Evolutionary conservation across 805 yeast genomes (phyloP).

Genomic region (Kodamaea lidongshanica): DNA sequence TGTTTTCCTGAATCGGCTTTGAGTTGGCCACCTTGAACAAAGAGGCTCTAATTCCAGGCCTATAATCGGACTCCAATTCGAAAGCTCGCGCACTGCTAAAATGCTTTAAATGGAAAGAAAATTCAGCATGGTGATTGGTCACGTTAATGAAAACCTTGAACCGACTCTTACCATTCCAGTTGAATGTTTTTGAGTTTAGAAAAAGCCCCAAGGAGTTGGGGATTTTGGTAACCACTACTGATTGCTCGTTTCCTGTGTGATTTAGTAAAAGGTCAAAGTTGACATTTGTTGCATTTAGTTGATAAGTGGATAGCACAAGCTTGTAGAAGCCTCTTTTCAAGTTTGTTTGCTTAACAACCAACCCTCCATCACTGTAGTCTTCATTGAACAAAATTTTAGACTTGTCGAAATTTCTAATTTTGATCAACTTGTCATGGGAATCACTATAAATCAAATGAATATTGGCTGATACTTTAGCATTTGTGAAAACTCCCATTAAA

Average conservation of each 20-base stretch:
- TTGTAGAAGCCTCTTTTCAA: constrained; percentile 33
- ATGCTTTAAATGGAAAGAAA: constrained; percentile 23
- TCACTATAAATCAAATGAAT: constrained; percentile 41
- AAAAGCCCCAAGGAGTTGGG: constrained; percentile 33
- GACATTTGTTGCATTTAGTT: constrained; percentile 18
- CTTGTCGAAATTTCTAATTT: constrained; percentile 18
- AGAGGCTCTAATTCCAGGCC: constrained; percentile 44
- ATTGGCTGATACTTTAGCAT: constrained; percentile 20
- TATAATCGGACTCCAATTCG: constrained; percentile 22
- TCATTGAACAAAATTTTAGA: constrained; percentile 20
- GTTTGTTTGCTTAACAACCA: constrained; percentile 15
- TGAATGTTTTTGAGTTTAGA: constrained; percentile 15
- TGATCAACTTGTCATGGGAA: constrained; percentile 15
- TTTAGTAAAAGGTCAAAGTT: constrained; percentile 28
- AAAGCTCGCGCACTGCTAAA: constrained; percentile 9
- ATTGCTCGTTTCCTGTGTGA: constrained; percentile 11
- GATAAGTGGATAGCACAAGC: constrained; percentile 43
- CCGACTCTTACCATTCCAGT: constrained; percentile 39
- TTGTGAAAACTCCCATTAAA: constrained; percentile 18
- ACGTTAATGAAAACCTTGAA: constrained; percentile 25
- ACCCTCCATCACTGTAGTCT: constrained; percentile 34
- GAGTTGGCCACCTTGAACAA: constrained; percentile 27
- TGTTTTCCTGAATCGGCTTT: constrained; percentile 29
- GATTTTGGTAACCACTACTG: constrained; percentile 10
- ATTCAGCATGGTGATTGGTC: constrained; percentile 14